Base-by-base conservation (phyloP, 805 yeast species). In the Phaffomyces opuntiae region DNA sequence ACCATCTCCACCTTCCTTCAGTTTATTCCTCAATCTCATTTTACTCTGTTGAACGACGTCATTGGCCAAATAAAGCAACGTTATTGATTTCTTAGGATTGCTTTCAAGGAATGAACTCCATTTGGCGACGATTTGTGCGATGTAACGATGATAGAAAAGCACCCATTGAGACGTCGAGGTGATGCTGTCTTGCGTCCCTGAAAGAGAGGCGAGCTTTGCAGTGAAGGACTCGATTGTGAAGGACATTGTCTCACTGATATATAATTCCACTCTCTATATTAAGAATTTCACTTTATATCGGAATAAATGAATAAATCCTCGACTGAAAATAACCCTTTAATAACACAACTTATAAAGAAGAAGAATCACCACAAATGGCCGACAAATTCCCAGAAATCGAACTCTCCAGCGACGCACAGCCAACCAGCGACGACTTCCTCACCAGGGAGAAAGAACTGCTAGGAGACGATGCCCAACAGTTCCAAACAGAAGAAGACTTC, bases 1-100 rank as follows among this genome's bases (percentile, higher is more conserved):
- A 9, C 5, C 12, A 6, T 5, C 34, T 4, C 17, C 35, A 17
- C 34, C 25, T 17, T 38, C 40, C 12, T 38, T 38, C 7, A 25
- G 26, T 16, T 31, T 29, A 4, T 34, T 25, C 13, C 19, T 39
- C 7, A 34, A 34, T 17, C 41, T 78, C 32, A 82, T 80, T 48
- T 81, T 72, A 4, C 89, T 78, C 59, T 84, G 84, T 62, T 87
- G 96, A 1, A 87, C 83, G 21, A 87, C 81, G 53, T 87, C 96
- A 61, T 87, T 87, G 43, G 84, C 82, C 13, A 87, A 67, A 56
- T 87, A 87, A 24, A 87, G 69, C 46, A 83, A 63, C 2, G 83
- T 72, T 43, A 83, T 69, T 48, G 72, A 74, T 54, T 74, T 70
- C 42, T 64, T 63, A n/a, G 57, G 52, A 16, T 69, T 65, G 6